Base-by-base conservation (phyloP, 2,329 filamentous ascomycete genomes). In the Aspergillus brasiliensis region DNA sequence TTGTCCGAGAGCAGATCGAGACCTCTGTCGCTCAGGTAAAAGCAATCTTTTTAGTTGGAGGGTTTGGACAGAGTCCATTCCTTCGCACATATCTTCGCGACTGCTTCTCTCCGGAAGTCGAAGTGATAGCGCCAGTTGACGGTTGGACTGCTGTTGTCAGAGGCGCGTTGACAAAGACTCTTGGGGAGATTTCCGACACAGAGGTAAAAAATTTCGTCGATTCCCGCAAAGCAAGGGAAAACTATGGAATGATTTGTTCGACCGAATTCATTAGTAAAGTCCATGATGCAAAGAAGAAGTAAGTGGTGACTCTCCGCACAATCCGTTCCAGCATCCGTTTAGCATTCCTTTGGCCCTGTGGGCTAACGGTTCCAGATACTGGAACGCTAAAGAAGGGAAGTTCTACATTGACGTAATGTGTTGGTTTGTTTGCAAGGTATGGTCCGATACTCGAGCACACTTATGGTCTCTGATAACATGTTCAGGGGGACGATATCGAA, bases 21-120 rank as follows among this genome's bases (percentile, higher is more conserved):
- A 83, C 83, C 15, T 85, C 84, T 38, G 83, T 83, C 71, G 85
- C 85, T 68, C 84, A 86, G 42, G 86, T 89, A 61, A 81, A 83
- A 63, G 61, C 68, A 6, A 61, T 75, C 1, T 63, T 73, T 1
- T 53, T 74, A 0, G 71, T 74, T 1, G 71, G 72, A 1, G 70
- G 70, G 1, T 72, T 74, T 51, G 71, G 70, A 10, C 64, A 73
- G 13, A 73, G 63, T 28, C 57, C 56, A 2, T 73, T 69, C 38
- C 63, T 73, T 15, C 62, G 63, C 8, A 61, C 62, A 8, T 61
- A 60, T n/a, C 53, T 72, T 3, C 49, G 57, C 7, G 55, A 65
- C 5, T 48, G 47, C 1, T 31, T 69, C 3, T 40, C 51, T 6
- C 34, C 60, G 15, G 40, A 55, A 0, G 65, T 73, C 1, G 58